Base-by-base conservation (phyloP, 2,329 filamentous ascomycete species). In the Neurospora sp. region DNA sequence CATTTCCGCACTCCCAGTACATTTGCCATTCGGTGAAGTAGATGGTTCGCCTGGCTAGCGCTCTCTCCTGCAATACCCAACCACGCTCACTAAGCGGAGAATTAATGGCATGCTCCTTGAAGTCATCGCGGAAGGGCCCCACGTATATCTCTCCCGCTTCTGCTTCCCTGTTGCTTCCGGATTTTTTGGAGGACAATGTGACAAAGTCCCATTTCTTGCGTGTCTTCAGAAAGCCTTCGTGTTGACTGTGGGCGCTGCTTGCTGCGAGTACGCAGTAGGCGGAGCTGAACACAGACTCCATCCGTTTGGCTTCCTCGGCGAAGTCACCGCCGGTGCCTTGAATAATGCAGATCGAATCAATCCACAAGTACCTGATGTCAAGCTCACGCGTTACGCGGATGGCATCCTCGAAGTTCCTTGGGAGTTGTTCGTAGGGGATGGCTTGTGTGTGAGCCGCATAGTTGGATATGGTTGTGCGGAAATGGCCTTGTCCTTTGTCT, bases 11-110 rank as follows among this genome's bases (percentile, higher is more conserved):
- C 62, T 81, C 80, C 75, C 76, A 82, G 40, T 81, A 81, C 1
- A 78, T 77, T 69, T 82, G 79, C 2, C 70, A 72, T 0, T 76
- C 67, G 0, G 79, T 78, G 70, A 81, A 83, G 67, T 77, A 79
- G 8, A 83, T 79, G 0, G 78, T 80, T 11, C 81, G 75, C n/a
- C 77, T 73, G 0, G 80, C 77, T 3, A 82, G 69, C 0, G 76
- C 78, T 38, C 78, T 71, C 70, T 82, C 80, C 68, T 82, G 80
- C 13, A 81, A 39, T 0, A 81, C 80, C 81, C 80, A 82, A 0
- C 78, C 80, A 13, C 81, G 74, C 5, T 70, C 73, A 66, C 77
- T 81, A 2, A 83, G 71, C 3, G 71, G 36, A 1, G 78, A 74
- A 0, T 78, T 66, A 6, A 78, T 70, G 0, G 81, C 78, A 17